Percentiles rank a stretch among this genome's conserved stretches.
Evolutionary conservation across 2,329 filamentous ascomycete genomes (phyloP).

Genomic region (Alternaria longipes): DNA sequence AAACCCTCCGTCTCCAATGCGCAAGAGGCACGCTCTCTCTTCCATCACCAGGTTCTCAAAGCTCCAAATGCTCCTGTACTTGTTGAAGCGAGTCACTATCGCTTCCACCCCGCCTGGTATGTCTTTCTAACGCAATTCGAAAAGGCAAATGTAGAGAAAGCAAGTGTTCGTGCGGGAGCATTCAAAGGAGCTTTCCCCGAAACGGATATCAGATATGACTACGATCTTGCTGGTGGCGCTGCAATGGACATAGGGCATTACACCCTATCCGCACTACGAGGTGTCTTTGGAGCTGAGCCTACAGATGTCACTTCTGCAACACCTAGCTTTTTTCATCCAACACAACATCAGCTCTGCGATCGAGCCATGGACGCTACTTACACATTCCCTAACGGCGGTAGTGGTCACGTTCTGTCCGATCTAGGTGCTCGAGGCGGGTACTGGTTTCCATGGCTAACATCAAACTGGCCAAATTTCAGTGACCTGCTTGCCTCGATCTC

Average conservation of each 20-base stretch:
- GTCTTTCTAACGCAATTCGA: slow-evolving; percentile 49
- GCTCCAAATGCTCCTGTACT: slow-evolving; percentile 52
- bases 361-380: slow-evolving; percentile 33
- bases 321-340: slow-evolving; percentile 17
- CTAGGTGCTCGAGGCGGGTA: slow-evolving; percentile 28
- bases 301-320: slow-evolving; percentile 28
- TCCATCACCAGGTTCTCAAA: slow-evolving; percentile 41
- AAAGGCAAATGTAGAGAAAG: slow-evolving; percentile 43
- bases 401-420: slow-evolving; percentile 25
- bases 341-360: slow-evolving; percentile 30
- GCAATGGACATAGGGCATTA: slow-evolving; percentile 54
- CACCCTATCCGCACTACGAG: slow-evolving; percentile 43
- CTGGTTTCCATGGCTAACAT: slow-evolving; percentile 31
- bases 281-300: slow-evolving; percentile 39
- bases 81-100: slow-evolving; percentile 58
- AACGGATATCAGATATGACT: slow-evolving; percentile 53
- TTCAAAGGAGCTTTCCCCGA: slow-evolving; percentile 36
- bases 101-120: slow-evolving; percentile 56
- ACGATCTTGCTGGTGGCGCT: slow-evolving; percentile 50
- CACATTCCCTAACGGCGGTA: slow-evolving; percentile 32
- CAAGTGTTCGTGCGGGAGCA: slow-evolving; percentile 39
- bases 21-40: slow-evolving; percentile 55
- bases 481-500: slow-evolving; percentile 18
- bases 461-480: slow-evolving; percentile 28
- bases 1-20: slow-evolving; percentile 58